These are phyloP conservation scores for Testicularia cyperi DNA, from an alignment of 1,284 basidiomycete genomes.

Conservation along the genomic window DNA sequence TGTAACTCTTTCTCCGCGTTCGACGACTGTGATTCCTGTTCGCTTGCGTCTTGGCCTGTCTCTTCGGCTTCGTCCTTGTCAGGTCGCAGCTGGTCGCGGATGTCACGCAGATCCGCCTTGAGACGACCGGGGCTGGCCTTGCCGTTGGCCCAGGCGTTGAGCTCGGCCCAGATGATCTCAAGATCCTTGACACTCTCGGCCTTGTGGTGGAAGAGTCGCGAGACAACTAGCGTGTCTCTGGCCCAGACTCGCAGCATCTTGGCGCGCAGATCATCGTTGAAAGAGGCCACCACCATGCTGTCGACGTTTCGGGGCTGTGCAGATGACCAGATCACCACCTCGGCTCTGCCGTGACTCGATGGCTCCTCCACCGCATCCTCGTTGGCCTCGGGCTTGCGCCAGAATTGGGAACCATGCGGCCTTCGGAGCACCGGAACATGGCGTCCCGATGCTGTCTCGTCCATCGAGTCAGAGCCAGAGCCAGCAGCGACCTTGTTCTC, in stretches of 20 bases:
- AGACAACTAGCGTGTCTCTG: slow-evolving; percentile 69
- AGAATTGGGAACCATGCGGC: slow-evolving; percentile 46
- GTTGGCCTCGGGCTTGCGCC: slow-evolving; percentile 2
- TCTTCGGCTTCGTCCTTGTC: slow-evolving; percentile 12
- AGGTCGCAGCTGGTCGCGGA: slow-evolving; percentile 9
- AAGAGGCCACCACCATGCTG: slow-evolving; percentile 62
- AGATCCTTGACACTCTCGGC: slow-evolving; percentile 69
- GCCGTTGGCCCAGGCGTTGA: slow-evolving; percentile 52
- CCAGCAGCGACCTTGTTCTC: too few relatives aligned
- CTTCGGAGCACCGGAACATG: too few relatives aligned
- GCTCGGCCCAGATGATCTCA: slow-evolving; percentile 70
- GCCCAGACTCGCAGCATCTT: slow-evolving; percentile 73
- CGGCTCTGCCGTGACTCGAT: slow-evolving; percentile 66
- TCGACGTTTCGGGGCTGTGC: slow-evolving; percentile 77
- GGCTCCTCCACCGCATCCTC: slow-evolving; percentile 1
- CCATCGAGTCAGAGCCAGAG: too few relatives aligned
- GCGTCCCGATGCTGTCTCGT: too few relatives aligned
- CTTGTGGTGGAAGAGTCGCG: slow-evolving; percentile 13
- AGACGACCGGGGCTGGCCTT: slow-evolving; percentile 2
- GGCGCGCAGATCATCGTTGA: slow-evolving; percentile 55
- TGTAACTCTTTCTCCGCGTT: slow-evolving; percentile 1
- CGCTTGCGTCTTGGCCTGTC: slow-evolving; percentile 1
- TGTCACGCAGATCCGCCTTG: slow-evolving; percentile 28
- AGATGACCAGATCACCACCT: slow-evolving; percentile 83
- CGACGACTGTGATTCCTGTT: not conserved